phyloP scores from a whole-genome alignment of 2,329 filamentous ascomycete genomes.

The Diaporthe ampelina region DNA sequence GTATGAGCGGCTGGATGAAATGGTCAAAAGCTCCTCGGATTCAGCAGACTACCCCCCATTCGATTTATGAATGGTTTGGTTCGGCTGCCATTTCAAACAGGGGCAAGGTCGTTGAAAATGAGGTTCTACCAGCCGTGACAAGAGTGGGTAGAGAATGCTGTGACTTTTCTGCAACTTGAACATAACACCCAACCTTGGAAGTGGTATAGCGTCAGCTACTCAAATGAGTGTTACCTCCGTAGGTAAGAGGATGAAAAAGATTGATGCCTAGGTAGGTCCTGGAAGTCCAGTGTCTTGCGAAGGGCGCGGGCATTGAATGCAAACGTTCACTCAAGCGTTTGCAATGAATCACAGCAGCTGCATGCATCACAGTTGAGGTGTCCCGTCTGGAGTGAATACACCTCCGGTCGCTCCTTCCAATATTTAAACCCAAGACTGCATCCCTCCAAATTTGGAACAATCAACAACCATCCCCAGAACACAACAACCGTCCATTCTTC shows the following conservation, averaged over 20 bases:
- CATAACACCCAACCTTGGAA: too few species aligned
- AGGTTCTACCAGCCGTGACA: neutral
- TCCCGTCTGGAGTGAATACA: neutral
- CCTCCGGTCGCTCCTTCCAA: neutral
- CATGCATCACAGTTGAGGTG: neutral
- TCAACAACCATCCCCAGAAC: too few species aligned
- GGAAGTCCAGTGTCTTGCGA: too few species aligned
- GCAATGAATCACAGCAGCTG: neutral
- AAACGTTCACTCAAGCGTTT: too few species aligned
- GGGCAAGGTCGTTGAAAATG: neutral
- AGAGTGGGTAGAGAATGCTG: too few species aligned
- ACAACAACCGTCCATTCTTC: neutral
- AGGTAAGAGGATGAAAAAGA: too few species aligned
- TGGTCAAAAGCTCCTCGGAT: neutral
- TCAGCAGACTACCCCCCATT: neutral
- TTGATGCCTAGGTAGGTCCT: too few species aligned
- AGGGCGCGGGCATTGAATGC: too few species aligned
- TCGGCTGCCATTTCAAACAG: neutral
- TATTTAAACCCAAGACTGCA: neutral
- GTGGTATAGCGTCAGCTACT: too few species aligned
- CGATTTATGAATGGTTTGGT: neutral
- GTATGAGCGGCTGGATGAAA: neutral
- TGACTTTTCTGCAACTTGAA: too few species aligned
- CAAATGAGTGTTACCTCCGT: too few species aligned
- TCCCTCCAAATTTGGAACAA: too few species aligned